phyloP scores from a whole-genome alignment of 179 eudicot species.

The Carnegiea gigantea region DNA sequence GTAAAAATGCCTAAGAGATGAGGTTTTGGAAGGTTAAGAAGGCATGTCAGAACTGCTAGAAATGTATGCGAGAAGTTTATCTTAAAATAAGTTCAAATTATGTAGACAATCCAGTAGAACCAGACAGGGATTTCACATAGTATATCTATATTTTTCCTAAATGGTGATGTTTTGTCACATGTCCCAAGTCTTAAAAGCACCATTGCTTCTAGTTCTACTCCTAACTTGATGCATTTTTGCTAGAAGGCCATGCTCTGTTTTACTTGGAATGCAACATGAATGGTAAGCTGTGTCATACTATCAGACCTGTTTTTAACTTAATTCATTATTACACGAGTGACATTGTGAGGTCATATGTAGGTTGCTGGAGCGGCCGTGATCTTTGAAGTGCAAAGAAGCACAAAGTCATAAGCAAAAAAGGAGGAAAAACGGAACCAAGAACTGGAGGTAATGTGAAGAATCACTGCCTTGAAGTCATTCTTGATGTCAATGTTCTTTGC shows the following conservation, averaged over 20 bases:
- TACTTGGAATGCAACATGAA: not conserved
- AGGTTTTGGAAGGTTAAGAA: too few species aligned
- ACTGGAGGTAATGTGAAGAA: constrained; percentile 71
- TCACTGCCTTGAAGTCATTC: too few species aligned
- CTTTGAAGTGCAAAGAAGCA: constrained; percentile 85
- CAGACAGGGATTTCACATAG: too few species aligned
- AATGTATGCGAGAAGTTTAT: too few species aligned
- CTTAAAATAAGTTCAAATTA: too few species aligned
- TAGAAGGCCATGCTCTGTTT: not conserved
- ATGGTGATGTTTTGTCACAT: too few species aligned
- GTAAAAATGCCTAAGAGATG: too few species aligned
- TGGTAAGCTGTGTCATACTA: not conserved
- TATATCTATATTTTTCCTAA: too few species aligned
- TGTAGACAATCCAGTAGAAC: too few species aligned
- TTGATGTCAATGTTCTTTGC: too few species aligned
- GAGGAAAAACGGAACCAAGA: constrained; percentile 71
- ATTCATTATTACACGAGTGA: not conserved
- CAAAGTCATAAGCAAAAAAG: constrained; percentile 78
- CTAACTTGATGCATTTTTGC: not conserved
- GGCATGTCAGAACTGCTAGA: too few species aligned
- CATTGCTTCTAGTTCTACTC: not conserved
- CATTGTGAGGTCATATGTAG: constrained; percentile 32
- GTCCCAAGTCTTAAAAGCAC: not conserved
- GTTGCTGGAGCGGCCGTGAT: constrained; percentile 80
- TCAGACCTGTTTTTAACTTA: not conserved